phyloP scores from a whole-genome alignment of 1,284 basidiomycete genomes.

The Ustilago nuda region DNA sequence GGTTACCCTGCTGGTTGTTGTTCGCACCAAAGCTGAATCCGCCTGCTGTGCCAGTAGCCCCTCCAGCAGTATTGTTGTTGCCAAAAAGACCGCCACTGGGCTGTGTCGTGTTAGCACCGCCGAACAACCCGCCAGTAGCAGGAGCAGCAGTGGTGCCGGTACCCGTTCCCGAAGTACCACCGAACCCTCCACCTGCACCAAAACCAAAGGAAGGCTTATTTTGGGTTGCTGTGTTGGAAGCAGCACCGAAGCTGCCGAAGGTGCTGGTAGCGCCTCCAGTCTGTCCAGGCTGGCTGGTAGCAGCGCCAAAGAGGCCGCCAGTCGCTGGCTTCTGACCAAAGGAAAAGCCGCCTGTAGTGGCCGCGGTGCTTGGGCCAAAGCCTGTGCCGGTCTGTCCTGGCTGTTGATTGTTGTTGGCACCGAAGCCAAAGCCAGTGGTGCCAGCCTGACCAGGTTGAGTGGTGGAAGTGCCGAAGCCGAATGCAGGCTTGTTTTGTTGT shows the following conservation, averaged over 20 bases:
- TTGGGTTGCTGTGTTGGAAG: slow-evolving; percentile 38
- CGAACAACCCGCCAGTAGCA: slow-evolving; percentile 71
- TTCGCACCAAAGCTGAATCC: slow-evolving; percentile 53
- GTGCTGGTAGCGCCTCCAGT: slow-evolving; percentile 52
- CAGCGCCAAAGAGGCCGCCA: slow-evolving; percentile 73
- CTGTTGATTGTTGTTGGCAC: slow-evolving; percentile 42
- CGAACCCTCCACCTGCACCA: slow-evolving; percentile 51
- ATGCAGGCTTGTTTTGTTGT: slow-evolving; percentile 53
- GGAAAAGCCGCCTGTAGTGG: slow-evolving; percentile 47
- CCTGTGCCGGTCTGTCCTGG: slow-evolving; percentile 34
- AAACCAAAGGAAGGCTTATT: slow-evolving; percentile 66
- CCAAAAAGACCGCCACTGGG: slow-evolving; percentile 56
- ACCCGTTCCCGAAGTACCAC: slow-evolving; percentile 36
- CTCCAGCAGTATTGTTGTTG: slow-evolving; percentile 24
- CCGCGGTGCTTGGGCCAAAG: slow-evolving; percentile 44
- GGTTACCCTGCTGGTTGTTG: slow-evolving; percentile 39
- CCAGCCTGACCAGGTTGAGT: slow-evolving; percentile 41
- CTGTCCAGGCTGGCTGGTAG: slow-evolving; percentile 47
- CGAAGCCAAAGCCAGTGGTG: slow-evolving; percentile 52
- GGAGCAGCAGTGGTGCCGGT: slow-evolving; percentile 50
- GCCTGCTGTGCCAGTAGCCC: slow-evolving; percentile 36
- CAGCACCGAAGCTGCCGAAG: slow-evolving; percentile 60
- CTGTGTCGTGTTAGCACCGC: slow-evolving; percentile 55
- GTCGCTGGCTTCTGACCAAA: slow-evolving; percentile 60
- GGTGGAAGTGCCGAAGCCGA: slow-evolving; percentile 54